Evolutionary conservation across 108 stramenopile species (phyloP).

Genomic region (Hondaea fermentalgiana): DNA sequence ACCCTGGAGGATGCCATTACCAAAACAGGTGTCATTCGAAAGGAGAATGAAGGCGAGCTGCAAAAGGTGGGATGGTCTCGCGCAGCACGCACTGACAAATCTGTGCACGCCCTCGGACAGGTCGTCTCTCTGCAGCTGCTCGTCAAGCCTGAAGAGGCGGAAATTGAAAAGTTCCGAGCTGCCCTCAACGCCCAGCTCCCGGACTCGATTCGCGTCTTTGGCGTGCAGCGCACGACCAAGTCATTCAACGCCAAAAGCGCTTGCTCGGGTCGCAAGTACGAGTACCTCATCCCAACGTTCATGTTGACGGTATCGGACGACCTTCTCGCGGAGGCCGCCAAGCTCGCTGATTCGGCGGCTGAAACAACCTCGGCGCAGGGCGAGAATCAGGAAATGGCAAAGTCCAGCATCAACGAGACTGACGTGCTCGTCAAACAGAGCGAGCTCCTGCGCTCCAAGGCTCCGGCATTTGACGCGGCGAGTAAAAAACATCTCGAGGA

Average conservation of each 20-base stretch:
- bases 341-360: neutral
- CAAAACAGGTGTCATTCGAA: slow-evolving; percentile 38
- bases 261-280: slow-evolving; percentile 80
- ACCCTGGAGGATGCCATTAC: slow-evolving; percentile 85
- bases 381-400: neutral
- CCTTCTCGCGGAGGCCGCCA: slow-evolving; percentile 36
- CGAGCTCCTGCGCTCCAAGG: neutral
- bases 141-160: slow-evolving; percentile 32
- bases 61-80: slow-evolving; percentile 85
- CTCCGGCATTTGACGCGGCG: neutral
- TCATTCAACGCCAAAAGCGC: slow-evolving; percentile 79
- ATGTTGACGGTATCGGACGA: slow-evolving; percentile 51
- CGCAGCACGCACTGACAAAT: slow-evolving; percentile 92
- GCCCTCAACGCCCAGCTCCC: slow-evolving; percentile 69
- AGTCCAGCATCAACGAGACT: neutral
- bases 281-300: slow-evolving; percentile 92
- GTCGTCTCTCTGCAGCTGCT: slow-evolving; percentile 71
- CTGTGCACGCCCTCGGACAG: slow-evolving; percentile 84
- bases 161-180: slow-evolving; percentile 37
- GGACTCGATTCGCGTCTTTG: slow-evolving; percentile 68
- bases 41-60: neutral
- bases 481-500: slow-evolving; percentile 18
- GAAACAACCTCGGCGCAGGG: slow-evolving; percentile 19
- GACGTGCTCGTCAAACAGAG: neutral
- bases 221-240: slow-evolving; percentile 65